A percentile compares a stretch with the other conserved stretches of the same genome.
phyloP scores from a whole-genome alignment of 1,139 yeast genomes.

The Groenewaldozyma sp. region DNA sequence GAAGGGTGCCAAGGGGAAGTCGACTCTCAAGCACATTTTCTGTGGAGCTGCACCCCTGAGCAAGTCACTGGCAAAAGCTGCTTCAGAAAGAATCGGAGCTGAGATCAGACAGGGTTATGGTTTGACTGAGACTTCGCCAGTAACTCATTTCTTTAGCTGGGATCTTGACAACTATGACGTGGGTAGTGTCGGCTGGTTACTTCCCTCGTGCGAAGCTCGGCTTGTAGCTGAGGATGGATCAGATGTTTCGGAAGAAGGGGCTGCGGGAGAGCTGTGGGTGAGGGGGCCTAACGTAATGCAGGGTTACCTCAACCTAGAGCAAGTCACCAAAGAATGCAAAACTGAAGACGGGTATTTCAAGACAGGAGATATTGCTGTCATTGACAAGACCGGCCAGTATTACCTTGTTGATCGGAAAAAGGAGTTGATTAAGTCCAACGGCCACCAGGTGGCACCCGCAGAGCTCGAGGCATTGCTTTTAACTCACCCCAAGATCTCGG shows the following conservation, averaged over 20 bases:
- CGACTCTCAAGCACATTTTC: conserved; percentile 15
- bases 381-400: conserved; percentile 73
- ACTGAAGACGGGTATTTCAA: conserved; percentile 87
- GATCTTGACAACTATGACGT: conserved; percentile 76
- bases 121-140: conserved; percentile 68
- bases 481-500: conserved; percentile 28
- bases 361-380: conserved; percentile 96
- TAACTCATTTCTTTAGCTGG: conserved; percentile 12
- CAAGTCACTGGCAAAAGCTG: conserved; percentile 18
- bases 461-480: conserved; percentile 57
- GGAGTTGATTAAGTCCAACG: conserved; percentile 92
- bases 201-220: conserved; percentile 78
- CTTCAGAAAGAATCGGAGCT: conserved; percentile 14
- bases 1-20: conserved; percentile 5
- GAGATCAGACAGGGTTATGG: conserved; percentile 70
- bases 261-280: conserved; percentile 87
- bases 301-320: conserved; percentile 74
- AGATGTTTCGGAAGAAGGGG: conserved; percentile 76
- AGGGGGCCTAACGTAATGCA: conserved; percentile 63
- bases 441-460: conserved; percentile 73
- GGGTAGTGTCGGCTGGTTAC: conserved; percentile 70
- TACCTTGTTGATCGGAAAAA: conserved; percentile 88
- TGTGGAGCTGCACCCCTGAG: conserved; percentile 33
- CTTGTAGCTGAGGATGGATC: conserved; percentile 40
- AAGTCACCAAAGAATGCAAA: conserved; percentile 72